A percentile compares a stretch with the other conserved stretches of the same genome.
Conservation (phyloP, 768 basidiomycete species). For the Russula earlei region DNA sequence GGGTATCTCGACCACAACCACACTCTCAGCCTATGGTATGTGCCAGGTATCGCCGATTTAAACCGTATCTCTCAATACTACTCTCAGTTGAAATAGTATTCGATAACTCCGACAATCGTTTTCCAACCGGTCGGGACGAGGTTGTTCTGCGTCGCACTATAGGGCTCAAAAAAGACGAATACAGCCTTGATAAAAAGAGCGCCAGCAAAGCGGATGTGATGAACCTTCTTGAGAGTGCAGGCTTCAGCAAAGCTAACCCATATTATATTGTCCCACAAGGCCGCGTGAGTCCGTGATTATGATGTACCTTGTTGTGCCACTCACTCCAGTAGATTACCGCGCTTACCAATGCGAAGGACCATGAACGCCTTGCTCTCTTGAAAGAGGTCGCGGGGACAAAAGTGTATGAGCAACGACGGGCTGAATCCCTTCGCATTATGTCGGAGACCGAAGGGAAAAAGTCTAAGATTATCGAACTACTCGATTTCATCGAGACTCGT, state of each 20-base stretch:
- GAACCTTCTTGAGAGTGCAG: conserved; percentile 93
- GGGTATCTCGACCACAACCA: conserved; percentile 79
- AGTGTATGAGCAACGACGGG: conserved; percentile 89
- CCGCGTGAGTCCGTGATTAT: conserved; percentile 46
- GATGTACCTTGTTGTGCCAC: background rate
- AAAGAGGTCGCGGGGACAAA: conserved; percentile 99
- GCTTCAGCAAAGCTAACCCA: conserved; percentile 96
- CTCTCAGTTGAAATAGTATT: conserved; percentile 80
- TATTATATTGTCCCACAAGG: conserved; percentile 99
- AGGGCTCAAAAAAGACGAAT: conserved; percentile 97
- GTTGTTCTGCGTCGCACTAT: conserved; percentile 88
- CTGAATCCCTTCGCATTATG: conserved; percentile 94
- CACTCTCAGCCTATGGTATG: conserved; percentile 83
- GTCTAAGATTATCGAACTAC: conserved; percentile 79
- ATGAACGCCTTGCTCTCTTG: conserved; percentile 84
- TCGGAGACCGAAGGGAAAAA: conserved; percentile 92
- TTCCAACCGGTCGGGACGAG: conserved; percentile 85
- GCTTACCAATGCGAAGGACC: conserved; percentile 94
- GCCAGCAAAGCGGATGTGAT: conserved; percentile 95
- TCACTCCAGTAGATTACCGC: conserved; percentile 68
- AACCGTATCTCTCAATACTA: conserved; percentile 1
- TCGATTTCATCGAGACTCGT: conserved; percentile 86
- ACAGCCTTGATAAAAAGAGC: conserved; percentile 92
- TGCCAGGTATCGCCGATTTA: conserved; percentile 3
- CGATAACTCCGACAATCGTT: conserved; percentile 89